phyloP scores from a whole-genome alignment of 441 rosid genomes.

The Daphne laureola region DNA sequence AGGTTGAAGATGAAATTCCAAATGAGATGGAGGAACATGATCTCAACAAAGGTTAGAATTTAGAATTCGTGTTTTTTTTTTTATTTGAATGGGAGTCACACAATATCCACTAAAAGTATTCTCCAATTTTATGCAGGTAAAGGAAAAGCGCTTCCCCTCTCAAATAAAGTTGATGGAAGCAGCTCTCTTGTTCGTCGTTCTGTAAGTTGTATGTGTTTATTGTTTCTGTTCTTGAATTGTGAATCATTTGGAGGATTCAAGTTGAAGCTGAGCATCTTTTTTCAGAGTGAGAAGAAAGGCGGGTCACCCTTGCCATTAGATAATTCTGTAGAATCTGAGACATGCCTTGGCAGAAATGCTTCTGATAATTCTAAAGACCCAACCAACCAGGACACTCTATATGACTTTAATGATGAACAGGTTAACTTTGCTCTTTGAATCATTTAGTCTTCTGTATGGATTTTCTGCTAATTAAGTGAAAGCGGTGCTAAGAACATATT shows the following conservation, averaged over 20 bases:
- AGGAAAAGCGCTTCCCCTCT: conserved; percentile 27
- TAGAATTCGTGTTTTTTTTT: conserved; percentile 16
- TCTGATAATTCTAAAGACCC: conserved; percentile 26
- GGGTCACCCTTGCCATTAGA: conserved; percentile 34
- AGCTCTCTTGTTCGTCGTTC: conserved; percentile 80
- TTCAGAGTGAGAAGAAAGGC: conserved; percentile 58
- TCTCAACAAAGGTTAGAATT: conserved; percentile 36
- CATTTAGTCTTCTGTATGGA: too few species aligned
- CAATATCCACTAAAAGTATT: conserved; percentile 21
- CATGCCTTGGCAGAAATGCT: conserved; percentile 19
- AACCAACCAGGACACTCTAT: conserved; percentile 30
- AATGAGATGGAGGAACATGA: conserved; percentile 25
- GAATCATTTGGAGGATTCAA: conserved; percentile 35
- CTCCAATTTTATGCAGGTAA: conserved; percentile 37
- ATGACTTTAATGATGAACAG: conserved; percentile 80
- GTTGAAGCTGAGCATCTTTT: conserved; percentile 38
- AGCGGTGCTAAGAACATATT: too few species aligned
- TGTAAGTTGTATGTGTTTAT: conserved; percentile 99
- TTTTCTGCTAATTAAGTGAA: too few species aligned
- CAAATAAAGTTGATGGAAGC: conserved; percentile 32
- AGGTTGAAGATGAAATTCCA: conserved; percentile 23
- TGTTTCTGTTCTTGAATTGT: conserved; percentile 38
- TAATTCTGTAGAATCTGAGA: conserved; percentile 28
- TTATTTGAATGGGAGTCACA: neutral
- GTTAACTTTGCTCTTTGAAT: conserved; percentile 19